Conservation (phyloP, 257 asterid species). For the Rehmannia glutinosa region DNA sequence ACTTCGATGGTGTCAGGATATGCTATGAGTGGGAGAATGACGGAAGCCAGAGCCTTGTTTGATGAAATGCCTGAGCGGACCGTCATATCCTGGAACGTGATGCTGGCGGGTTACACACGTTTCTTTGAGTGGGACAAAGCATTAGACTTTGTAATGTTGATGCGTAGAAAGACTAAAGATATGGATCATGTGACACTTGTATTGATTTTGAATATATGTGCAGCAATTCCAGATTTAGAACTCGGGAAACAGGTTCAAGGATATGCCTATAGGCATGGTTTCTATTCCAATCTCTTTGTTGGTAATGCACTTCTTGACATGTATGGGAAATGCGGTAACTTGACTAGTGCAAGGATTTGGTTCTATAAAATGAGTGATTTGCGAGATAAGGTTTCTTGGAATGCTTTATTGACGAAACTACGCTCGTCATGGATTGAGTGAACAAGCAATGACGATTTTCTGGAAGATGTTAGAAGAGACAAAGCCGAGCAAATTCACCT, state of each 20-base stretch:
- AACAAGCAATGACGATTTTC: slow-evolving; percentile 48
- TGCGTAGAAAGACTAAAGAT: slow-evolving; percentile 36
- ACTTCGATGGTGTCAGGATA: slow-evolving; percentile 64
- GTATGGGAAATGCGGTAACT: slow-evolving; percentile 76
- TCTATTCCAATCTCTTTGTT: slow-evolving; percentile 36
- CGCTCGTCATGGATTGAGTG: slow-evolving; percentile 53
- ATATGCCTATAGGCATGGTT: slow-evolving; percentile 52
- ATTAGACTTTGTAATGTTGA: slow-evolving; percentile 41
- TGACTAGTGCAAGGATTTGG: slow-evolving; percentile 56
- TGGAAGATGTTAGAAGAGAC: slow-evolving; percentile 58
- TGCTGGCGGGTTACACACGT: slow-evolving; percentile 64
- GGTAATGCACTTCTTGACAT: slow-evolving; percentile 67
- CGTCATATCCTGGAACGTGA: slow-evolving; percentile 74
- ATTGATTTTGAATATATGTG: slow-evolving; percentile 50
- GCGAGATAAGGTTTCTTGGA: slow-evolving; percentile 71
- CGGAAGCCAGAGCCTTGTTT: slow-evolving; percentile 54
- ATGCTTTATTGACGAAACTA: slow-evolving; percentile 57
- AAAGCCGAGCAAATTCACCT: slow-evolving; percentile 59
- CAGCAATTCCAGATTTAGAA: slow-evolving; percentile 56
- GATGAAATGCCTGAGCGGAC: slow-evolving; percentile 64
- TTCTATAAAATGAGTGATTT: slow-evolving; percentile 49
- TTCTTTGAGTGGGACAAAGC: slow-evolving; percentile 65
- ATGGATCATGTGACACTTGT: slow-evolving; percentile 61
- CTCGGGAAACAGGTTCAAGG: slow-evolving; percentile 82
- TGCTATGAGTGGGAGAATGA: slow-evolving; percentile 43